Conservation (phyloP, 2,329 filamentous ascomycete genomes). For the Penicillium sp. region DNA sequence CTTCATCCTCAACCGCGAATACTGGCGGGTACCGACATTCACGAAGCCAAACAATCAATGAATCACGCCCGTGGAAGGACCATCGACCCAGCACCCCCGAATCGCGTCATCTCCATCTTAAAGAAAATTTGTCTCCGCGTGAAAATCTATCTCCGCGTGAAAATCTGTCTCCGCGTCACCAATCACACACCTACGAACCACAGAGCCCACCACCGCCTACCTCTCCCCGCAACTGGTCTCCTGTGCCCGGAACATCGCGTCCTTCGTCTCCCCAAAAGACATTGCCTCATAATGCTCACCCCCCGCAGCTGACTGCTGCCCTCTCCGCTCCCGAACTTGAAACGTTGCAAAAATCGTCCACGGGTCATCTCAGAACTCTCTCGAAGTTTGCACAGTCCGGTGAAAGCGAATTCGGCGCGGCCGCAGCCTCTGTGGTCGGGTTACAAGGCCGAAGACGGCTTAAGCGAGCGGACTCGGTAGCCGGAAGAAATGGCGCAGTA, state of each 20-base stretch:
- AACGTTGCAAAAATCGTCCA: slow-evolving; percentile 81
- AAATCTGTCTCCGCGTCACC: slow-evolving; percentile 27
- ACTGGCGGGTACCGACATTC: slow-evolving; percentile 40
- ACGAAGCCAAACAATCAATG: slow-evolving; percentile 65
- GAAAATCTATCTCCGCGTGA: slow-evolving; percentile 34
- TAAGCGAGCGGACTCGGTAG: slow-evolving; percentile 63
- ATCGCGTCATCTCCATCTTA: slow-evolving; percentile 24
- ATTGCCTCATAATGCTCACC: slow-evolving; percentile 30
- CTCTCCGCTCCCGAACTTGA: slow-evolving; percentile 71
- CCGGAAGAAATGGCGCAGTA: slow-evolving; percentile 47
- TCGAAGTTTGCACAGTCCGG: slow-evolving; percentile 77
- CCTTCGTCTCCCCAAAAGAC: slow-evolving; percentile 29
- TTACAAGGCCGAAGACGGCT: slow-evolving; percentile 79
- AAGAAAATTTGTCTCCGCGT: slow-evolving; percentile 31
- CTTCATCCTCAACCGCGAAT: slow-evolving; percentile 40
- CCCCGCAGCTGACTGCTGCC: slow-evolving; percentile 40
- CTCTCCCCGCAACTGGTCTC: slow-evolving; percentile 26
- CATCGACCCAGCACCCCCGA: slow-evolving; percentile 35
- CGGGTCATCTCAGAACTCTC: slow-evolving; percentile 80
- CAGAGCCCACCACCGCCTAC: slow-evolving; percentile 23
- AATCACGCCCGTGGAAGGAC: slow-evolving; percentile 41
- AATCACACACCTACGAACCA: slow-evolving; percentile 17
- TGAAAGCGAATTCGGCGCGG: slow-evolving; percentile 68
- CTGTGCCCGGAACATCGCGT: slow-evolving; percentile 30
- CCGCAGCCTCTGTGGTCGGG: slow-evolving; percentile 82